A percentile compares a stretch with the other conserved stretches of the same genome.
Conservation (phyloP, 164 flowering plant genomes). For the Stephania japonica region DNA sequence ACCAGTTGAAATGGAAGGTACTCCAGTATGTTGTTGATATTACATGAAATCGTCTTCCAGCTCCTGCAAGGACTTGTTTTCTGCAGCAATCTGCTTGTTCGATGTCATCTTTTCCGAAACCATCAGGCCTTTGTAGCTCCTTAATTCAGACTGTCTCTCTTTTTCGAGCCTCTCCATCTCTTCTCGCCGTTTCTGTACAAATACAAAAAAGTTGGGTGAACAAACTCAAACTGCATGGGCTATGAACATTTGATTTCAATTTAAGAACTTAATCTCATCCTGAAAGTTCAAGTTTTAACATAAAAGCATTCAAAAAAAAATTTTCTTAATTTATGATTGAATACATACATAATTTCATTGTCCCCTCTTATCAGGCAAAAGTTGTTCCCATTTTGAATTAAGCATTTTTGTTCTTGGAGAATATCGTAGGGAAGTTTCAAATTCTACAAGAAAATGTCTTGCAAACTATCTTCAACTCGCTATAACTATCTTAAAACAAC, state of each 20-base stretch:
- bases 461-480: too few species aligned
- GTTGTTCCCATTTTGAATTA: too few species aligned
- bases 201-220: background rate
- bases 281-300: background rate
- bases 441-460: too few species aligned
- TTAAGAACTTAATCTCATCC: background rate
- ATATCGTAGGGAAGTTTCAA: too few species aligned
- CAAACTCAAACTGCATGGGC: background rate
- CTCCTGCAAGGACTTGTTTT: conserved; percentile 80
- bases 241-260: background rate
- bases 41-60: conserved; percentile 97
- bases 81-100: conserved; percentile 78
- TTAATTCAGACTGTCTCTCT: conserved; percentile 80
- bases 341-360: too few species aligned
- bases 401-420: too few species aligned
- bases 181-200: conserved; percentile 75
- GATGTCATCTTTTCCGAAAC: conserved; percentile 95
- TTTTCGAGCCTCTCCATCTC: conserved; percentile 91
- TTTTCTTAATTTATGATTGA: too few species aligned
- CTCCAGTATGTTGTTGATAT: conserved; percentile 5
- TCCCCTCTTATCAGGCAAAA: too few species aligned
- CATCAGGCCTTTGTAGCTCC: conserved; percentile 98
- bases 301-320: too few species aligned
- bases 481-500: too few species aligned
- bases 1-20: background rate